Evolutionary conservation across 768 basidiomycete species (phyloP), one percentile per base, ranked within the genome.

Genomic region (Tulasnella sp.): DNA sequence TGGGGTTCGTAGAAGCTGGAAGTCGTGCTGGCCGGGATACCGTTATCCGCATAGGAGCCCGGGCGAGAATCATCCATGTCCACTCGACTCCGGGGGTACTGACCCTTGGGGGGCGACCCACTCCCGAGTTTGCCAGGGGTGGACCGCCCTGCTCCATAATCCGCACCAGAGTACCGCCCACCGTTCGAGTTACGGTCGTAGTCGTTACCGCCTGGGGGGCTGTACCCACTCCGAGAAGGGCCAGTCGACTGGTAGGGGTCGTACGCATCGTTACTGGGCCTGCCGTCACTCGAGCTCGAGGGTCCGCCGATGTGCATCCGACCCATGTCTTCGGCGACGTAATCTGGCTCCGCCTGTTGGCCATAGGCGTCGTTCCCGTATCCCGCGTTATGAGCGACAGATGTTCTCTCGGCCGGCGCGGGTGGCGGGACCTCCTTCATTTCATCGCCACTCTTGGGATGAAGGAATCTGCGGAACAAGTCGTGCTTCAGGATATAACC

Each of bases 401-500:
- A 38, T 14, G 29, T 39, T 36, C 40, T 34, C 34, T 42, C 36
- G 40, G 29, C 69, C 3, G 69, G 69, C 12, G 37, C 40, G 29
- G 69, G 36, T 25, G 14, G 39, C n/a, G 19, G 37, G 6, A 45
- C 71, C 29, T 72, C 71, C 42, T 77, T 71, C 70, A 77, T 39
- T 11, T 52, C 25, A 80, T 98, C 96, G 6, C 97, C 97, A 1
- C 93, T 90, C 80, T 92, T 93, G 22, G 92, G 86, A 6, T 92
- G 86, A 74, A 99, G 86, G 83, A 99, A 99, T 73, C 88, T 87
- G 74, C 95, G 89, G 52, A 97, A 88, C 52, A 96, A 89, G 15
- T 85, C 84, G 81, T 94, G 89, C 78, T 94, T 91, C 34, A 97
- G 84, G 75, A 99, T 89, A 81, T 96, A 91, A 3, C 90, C 90